These are phyloP conservation scores for Mallotus nudiflorus DNA, from an alignment of 345 rosid species.

Conservation along the genomic window DNA sequence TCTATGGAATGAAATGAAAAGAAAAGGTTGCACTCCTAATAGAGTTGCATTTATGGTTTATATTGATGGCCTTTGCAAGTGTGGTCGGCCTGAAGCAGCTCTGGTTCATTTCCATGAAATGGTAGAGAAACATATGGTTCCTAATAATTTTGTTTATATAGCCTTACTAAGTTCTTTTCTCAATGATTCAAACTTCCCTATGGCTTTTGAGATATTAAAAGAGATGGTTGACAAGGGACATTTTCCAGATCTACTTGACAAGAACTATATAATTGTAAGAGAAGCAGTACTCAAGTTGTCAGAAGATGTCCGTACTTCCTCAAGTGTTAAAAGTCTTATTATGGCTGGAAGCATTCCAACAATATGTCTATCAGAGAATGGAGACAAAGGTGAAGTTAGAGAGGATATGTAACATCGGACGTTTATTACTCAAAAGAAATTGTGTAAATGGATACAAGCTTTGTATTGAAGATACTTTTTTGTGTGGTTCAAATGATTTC, in stretches of 20 bases:
- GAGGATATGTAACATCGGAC: neutral
- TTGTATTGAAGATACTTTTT: too few species aligned
- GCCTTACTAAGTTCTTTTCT: slow-evolving; percentile 51
- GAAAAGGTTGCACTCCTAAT: slow-evolving; percentile 51
- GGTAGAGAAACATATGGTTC: slow-evolving; percentile 61
- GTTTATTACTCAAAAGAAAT: too few species aligned
- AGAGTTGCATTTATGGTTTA: slow-evolving; percentile 65
- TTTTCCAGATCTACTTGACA: slow-evolving; percentile 51
- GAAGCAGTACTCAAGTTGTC: slow-evolving; percentile 53
- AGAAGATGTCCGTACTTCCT: slow-evolving; percentile 53
- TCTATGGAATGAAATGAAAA: slow-evolving; percentile 71
- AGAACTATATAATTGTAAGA: slow-evolving; percentile 40
- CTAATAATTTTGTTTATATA: slow-evolving; percentile 60
- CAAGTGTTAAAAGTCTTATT: slow-evolving; percentile 46
- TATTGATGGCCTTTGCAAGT: slow-evolving; percentile 78
- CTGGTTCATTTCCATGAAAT: slow-evolving; percentile 57
- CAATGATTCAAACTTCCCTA: slow-evolving; percentile 39
- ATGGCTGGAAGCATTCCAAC: slow-evolving; percentile 44
- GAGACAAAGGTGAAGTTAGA: slow-evolving; percentile 20
- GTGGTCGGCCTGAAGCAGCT: slow-evolving; percentile 59
- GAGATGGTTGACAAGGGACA: slow-evolving; percentile 57
- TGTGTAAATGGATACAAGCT: too few species aligned
- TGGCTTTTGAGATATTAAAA: slow-evolving; percentile 56
- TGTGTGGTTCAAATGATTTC: too few species aligned
- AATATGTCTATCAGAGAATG: slow-evolving; percentile 18